phyloP scores from a whole-genome alignment of 148 eudicot genomes.

The Chenopodium quinoa region DNA sequence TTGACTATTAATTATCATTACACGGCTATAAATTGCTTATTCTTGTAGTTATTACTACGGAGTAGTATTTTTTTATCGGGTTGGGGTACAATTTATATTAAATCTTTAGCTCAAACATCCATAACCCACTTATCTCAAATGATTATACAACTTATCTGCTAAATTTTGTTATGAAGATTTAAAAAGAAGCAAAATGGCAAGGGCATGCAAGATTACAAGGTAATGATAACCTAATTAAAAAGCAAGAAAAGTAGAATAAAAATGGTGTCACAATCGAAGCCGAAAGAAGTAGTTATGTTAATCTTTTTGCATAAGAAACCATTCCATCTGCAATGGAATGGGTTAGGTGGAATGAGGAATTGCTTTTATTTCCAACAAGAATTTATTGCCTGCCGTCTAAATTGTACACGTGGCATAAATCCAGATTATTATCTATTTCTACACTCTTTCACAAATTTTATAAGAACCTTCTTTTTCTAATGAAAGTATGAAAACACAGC shows the following conservation, averaged over 20 bases:
- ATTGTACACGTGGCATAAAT: slow-evolving; percentile 7
- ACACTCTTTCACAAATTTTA: not conserved
- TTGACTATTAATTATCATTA: too few species aligned
- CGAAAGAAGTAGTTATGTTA: slow-evolving; percentile 20
- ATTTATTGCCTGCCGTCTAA: not conserved
- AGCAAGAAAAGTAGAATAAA: slow-evolving; percentile 13
- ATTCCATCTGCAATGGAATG: slow-evolving; percentile 3
- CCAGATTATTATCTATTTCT: not conserved
- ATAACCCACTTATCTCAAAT: too few species aligned
- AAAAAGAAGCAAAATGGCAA: too few species aligned
- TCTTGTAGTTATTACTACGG: too few species aligned
- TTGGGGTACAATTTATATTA: too few species aligned
- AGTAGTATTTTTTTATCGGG: too few species aligned
- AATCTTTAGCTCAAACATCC: too few species aligned
- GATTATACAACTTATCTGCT: too few species aligned
- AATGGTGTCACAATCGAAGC: slow-evolving; percentile 16
- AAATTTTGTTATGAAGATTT: too few species aligned
- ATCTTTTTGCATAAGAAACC: not conserved
- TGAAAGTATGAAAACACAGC: not conserved
- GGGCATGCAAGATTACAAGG: not conserved
- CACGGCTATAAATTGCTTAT: too few species aligned
- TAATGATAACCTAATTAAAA: slow-evolving; percentile 9
- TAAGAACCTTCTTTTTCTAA: not conserved
- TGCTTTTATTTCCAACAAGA: not conserved
- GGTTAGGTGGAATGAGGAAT: slow-evolving; percentile 4